Base-by-base conservation (phyloP, 495 filamentous ascomycete species). In the Podospora fimiseda region DNA sequence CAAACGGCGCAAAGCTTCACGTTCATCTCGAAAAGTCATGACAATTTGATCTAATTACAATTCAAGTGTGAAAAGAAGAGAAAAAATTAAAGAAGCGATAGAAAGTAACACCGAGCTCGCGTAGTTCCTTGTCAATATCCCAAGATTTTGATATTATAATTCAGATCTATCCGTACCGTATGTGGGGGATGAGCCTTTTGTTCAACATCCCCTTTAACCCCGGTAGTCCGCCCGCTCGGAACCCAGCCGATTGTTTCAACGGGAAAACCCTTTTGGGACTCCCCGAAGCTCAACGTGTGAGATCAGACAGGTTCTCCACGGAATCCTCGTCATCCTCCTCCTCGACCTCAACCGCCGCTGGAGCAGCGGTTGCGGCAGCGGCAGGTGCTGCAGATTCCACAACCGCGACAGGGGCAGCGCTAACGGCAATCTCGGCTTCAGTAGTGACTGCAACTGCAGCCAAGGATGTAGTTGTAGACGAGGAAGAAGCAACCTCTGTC, bases 231-330 rank as follows among this genome's bases (percentile, higher is more conserved):
- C n/a, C n/a, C n/a, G n/a, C n/a, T 11, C 27, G 27, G 27, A 33
- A 6, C 6, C 11, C 27, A 33, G 11, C 6, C 27, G 27, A 11
- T 6, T 33, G 27, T 33, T 33, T 33, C 27, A 33, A 33, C 11
- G 21, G 42, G 40, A 37, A 37, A 9, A 21, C 33, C 40, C 21
- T 11, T 33, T 36, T 41, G 45, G 20, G 30, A 37, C 47, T 30
- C 7, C 43, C 36, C 38, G n/a, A 16, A 21, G 22, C 21, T 53
- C 48, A 66, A 46, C 63, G 63, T 2, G 63, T 66, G 48, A 66
- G 60, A 40, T 66, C 60, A 0, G 63, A 52, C 48, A 66, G 50
- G 24, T 61, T 60, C 36, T 60, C 58, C 9, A 43, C 51, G 2
- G 19, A 54, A 18, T 45, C 44, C 14, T n/a, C 44, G 11, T 27